Evolutionary conservation across 2,329 filamentous ascomycete species (phyloP).

Genomic region (Cladorrhinum sp.): DNA sequence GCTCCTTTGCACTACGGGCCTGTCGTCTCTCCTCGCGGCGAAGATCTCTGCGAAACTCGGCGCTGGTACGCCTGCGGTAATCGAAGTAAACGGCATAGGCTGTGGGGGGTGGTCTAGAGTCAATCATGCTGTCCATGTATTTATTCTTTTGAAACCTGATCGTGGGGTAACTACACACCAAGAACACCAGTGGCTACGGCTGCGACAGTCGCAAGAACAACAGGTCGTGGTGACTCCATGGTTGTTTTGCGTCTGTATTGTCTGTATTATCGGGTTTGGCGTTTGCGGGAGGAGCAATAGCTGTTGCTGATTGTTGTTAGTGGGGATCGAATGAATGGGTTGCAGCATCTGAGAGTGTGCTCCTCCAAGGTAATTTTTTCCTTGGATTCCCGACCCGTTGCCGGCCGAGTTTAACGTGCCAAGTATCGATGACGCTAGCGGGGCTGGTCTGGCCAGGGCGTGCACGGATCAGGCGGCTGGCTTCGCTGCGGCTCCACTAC

Average conservation of each 20-base stretch:
- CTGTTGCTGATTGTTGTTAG: neutral
- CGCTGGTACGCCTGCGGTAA: conserved; percentile 60
- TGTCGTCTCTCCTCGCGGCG: conserved; percentile 74
- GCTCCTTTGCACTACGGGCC: conserved; percentile 68
- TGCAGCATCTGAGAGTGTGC: conserved; percentile 5
- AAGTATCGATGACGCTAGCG: conserved; percentile 20
- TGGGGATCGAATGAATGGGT: neutral
- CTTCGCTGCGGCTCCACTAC: neutral
- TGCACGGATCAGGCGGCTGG: conserved; percentile 16
- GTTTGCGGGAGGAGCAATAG: neutral
- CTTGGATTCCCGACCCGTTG: conserved; percentile 9
- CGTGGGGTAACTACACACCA: conserved; percentile 43
- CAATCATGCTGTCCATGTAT: neutral
- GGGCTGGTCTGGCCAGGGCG: neutral
- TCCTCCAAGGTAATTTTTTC: conserved; percentile 17
- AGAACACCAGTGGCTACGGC: conserved; percentile 57
- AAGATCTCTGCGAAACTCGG: conserved; percentile 64
- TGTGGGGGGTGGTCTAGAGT: conserved; percentile 30
- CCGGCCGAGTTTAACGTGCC: conserved; percentile 18
- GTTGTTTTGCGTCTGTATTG: neutral
- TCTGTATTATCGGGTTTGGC: neutral
- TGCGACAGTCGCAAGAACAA: conserved; percentile 57
- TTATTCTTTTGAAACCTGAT: neutral
- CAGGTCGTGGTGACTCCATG: conserved; percentile 57
- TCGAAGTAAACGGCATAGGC: conserved; percentile 69